phyloP scores from a whole-genome alignment of 2,329 filamentous ascomycete genomes.

The Aspergillus jensenii region DNA sequence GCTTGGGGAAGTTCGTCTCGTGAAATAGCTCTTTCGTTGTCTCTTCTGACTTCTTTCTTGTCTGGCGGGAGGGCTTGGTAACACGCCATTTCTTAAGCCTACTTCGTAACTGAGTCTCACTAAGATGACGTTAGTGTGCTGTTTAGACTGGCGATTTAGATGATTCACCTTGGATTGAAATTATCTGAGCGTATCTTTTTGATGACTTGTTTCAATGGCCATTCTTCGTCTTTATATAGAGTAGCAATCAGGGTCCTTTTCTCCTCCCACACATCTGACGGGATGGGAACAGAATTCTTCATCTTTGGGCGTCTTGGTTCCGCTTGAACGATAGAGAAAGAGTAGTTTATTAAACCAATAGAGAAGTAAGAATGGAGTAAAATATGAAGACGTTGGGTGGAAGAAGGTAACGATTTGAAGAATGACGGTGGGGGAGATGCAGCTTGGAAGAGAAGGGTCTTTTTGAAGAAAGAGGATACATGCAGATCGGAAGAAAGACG shows the following conservation, averaged over 20 bases:
- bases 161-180: slow-evolving; percentile 43
- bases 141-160: background rate
- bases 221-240: slow-evolving; percentile 46
- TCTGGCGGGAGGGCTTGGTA: slow-evolving; percentile 46
- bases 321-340: background rate
- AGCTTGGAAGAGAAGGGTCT: background rate
- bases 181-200: slow-evolving; percentile 44
- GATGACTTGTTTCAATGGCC: slow-evolving; percentile 47
- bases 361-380: background rate
- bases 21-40: slow-evolving; percentile 22
- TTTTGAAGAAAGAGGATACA: slow-evolving; percentile 4
- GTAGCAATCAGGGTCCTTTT: slow-evolving; percentile 43
- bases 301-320: slow-evolving; percentile 22
- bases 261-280: slow-evolving; percentile 46
- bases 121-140: slow-evolving; percentile 18
- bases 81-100: slow-evolving; percentile 47
- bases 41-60: slow-evolving; percentile 39
- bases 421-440: background rate
- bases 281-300: slow-evolving; percentile 45
- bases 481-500: slow-evolving; percentile 6
- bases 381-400: background rate
- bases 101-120: slow-evolving; percentile 46
- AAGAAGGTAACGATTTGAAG: background rate
- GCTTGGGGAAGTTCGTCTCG: slow-evolving; percentile 19
- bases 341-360: background rate